Evolutionary conservation across 2,329 filamentous ascomycete species (phyloP).

Genomic region (Colletotrichum theobromicola): DNA sequence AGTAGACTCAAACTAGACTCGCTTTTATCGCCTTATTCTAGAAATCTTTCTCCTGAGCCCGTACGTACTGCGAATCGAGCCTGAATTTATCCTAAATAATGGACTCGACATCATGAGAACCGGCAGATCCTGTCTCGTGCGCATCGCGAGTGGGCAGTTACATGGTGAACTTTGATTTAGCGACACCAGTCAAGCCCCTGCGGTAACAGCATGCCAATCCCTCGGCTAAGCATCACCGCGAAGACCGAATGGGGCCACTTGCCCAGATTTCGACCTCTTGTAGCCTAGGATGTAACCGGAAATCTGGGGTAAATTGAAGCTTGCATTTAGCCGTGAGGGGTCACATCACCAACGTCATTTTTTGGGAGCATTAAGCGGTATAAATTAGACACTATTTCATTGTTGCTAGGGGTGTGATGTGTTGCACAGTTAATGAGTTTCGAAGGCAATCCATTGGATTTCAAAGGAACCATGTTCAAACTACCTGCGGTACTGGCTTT

Average conservation of each 20-base stretch:
- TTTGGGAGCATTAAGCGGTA: background rate
- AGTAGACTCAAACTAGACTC: too few relatives aligned
- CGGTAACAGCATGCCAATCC: background rate
- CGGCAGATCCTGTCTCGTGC: background rate
- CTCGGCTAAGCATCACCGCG: background rate
- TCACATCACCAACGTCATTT: background rate
- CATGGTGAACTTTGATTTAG: background rate
- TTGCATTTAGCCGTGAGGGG: slow-evolving; percentile 20
- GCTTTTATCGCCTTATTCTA: too few relatives aligned
- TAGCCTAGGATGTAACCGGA: background rate
- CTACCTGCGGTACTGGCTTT: background rate
- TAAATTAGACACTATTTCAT: background rate
- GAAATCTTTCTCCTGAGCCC: too few relatives aligned
- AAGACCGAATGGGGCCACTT: background rate
- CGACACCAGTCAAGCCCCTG: background rate
- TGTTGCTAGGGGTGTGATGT: background rate
- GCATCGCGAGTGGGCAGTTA: background rate
- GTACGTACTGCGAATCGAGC: background rate
- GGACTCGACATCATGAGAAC: rapidly evolving
- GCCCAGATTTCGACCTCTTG: background rate
- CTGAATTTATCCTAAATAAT: background rate
- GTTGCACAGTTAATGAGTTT: background rate
- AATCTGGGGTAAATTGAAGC: slow-evolving; percentile 9
- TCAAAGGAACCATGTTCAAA: background rate
- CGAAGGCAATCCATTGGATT: background rate